Conservation (phyloP, 148 eudicot species). For the Rhododendron williamsianum region DNA sequence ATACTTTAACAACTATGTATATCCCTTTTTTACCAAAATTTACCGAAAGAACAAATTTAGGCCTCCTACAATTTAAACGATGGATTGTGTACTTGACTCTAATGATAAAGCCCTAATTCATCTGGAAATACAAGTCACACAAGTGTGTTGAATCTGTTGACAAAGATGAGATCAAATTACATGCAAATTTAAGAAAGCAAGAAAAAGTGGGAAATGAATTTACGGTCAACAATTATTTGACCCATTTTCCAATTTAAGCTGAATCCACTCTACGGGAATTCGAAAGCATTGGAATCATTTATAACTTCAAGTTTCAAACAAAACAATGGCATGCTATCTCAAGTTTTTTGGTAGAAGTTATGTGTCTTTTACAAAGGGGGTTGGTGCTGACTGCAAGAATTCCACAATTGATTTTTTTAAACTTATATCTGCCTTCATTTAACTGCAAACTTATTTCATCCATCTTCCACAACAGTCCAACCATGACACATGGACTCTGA, state of each 20-base stretch:
- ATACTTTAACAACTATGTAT: background rate
- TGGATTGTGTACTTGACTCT: background rate
- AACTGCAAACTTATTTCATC: background rate
- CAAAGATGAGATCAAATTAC: background rate
- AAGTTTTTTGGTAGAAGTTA: background rate
- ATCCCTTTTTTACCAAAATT: background rate
- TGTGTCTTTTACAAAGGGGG: background rate
- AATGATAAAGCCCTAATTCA: background rate
- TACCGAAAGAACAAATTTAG: background rate
- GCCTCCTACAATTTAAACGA: background rate
- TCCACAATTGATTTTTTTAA: background rate
- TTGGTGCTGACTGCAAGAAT: background rate
- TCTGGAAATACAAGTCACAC: background rate
- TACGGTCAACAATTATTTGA: background rate
- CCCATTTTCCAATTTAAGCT: background rate
- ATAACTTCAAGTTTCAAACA: background rate
- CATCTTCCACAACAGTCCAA: background rate
- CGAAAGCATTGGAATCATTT: background rate
- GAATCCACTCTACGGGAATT: background rate
- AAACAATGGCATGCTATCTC: background rate
- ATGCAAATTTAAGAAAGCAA: background rate
- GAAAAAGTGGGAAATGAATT: background rate
- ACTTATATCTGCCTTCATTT: background rate
- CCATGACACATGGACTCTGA: background rate
- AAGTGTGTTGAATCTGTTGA: background rate